These are phyloP conservation scores for Serendipita sp. DNA, from an alignment of 768 basidiomycete species.

Conservation along the genomic window DNA sequence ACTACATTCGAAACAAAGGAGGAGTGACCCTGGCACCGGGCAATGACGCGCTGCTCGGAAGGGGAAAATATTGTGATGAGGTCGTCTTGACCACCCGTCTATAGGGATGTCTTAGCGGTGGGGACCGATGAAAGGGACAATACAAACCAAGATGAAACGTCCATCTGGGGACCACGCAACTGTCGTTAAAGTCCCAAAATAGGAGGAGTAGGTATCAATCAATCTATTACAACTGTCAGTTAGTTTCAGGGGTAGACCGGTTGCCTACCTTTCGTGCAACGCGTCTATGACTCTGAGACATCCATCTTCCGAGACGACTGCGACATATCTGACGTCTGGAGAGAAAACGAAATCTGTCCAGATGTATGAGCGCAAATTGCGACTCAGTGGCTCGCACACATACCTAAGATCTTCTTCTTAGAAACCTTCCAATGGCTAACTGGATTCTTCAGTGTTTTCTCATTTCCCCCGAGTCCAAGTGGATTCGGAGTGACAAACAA, in stretches of 20 bases:
- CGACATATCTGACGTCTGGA: conserved; percentile 81
- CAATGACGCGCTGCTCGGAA: conserved; percentile 85
- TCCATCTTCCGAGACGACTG: conserved; percentile 84
- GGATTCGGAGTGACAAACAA: conserved; percentile 51
- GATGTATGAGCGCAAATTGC: neutral
- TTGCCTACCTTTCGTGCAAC: conserved; percentile 60
- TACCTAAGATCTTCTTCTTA: conserved; percentile 55
- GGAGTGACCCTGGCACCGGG: conserved; percentile 92
- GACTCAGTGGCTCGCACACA: conserved; percentile 14
- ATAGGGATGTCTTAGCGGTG: conserved; percentile 1
- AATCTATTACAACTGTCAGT: conserved; percentile 32
- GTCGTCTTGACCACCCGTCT: conserved; percentile 97
- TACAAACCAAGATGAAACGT: conserved; percentile 64
- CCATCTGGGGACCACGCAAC: conserved; percentile 95
- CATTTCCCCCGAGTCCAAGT: conserved; percentile 37
- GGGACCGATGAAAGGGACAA: conserved; percentile 4
- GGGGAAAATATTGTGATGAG: conserved; percentile 88
- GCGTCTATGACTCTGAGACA: conserved; percentile 82
- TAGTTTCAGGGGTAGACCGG: neutral
- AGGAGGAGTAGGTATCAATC: conserved; percentile 86
- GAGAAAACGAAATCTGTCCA: conserved; percentile 75
- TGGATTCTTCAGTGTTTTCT: conserved; percentile 64
- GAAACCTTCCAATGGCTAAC: conserved; percentile 83
- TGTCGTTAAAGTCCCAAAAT: conserved; percentile 82
- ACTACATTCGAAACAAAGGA: conserved; percentile 82